A percentile compares a stretch with the other conserved stretches of the same genome.
phyloP scores from a whole-genome alignment of 306 rosid species.

The Cyclanthera cordifolia region DNA sequence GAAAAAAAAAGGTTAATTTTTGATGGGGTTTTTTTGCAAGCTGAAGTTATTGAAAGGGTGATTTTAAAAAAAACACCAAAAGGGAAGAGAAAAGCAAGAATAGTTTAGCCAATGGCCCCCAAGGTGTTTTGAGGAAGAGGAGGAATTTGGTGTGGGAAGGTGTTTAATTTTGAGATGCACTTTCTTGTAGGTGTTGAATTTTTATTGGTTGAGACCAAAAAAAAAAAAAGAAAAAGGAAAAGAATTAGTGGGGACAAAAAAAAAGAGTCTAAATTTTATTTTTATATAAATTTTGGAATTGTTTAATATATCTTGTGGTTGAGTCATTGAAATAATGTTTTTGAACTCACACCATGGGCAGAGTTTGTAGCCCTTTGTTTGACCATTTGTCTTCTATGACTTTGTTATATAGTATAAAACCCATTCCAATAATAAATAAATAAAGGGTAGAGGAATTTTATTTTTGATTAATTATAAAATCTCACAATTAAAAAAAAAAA shows the following conservation, averaged over 20 bases:
- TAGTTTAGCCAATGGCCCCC: neutral
- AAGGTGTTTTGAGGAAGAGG: neutral
- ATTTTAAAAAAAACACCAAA: slow-evolving; percentile 6
- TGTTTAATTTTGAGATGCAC: slow-evolving; percentile 22
- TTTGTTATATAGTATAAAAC: slow-evolving; percentile 6
- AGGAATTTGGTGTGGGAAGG: slow-evolving; percentile 7
- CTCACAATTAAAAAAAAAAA: too few relatives aligned
- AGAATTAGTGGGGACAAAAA: slow-evolving; percentile 2
- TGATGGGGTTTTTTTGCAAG: slow-evolving; percentile 20
- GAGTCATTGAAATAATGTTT: slow-evolving; percentile 5
- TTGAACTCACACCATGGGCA: slow-evolving; percentile 6
- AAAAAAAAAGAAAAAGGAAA: neutral
- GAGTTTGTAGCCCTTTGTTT: slow-evolving; percentile 24
- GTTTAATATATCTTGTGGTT: slow-evolving; percentile 3
- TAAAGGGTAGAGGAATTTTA: neutral
- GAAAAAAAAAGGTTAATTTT: slow-evolving; percentile 19
- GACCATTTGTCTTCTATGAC: slow-evolving; percentile 28
- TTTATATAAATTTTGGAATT: slow-evolving; percentile 9
- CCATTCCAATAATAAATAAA: neutral
- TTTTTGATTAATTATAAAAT: too few relatives aligned
- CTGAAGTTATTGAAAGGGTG: slow-evolving; percentile 13
- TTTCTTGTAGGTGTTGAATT: slow-evolving; percentile 17
- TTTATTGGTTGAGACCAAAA: slow-evolving; percentile 10
- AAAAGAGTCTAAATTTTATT: neutral
- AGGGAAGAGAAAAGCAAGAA: neutral